phyloP scores from a whole-genome alignment of 257 asterid species.

The Nicotiana tabacum region DNA sequence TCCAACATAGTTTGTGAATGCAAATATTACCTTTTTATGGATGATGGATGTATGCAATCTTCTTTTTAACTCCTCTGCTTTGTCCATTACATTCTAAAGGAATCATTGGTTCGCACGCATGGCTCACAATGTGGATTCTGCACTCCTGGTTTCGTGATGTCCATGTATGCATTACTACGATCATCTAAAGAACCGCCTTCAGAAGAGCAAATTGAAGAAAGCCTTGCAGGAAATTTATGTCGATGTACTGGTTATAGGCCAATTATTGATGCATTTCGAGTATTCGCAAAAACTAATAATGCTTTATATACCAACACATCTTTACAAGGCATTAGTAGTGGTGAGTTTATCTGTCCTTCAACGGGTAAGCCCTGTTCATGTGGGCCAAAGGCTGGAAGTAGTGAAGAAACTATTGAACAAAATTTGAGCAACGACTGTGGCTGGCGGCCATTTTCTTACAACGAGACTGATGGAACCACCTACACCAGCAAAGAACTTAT shows the following conservation, averaged over 20 bases:
- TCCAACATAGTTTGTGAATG: not conserved
- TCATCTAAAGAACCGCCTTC: slow-evolving; percentile 69
- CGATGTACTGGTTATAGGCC: slow-evolving; percentile 99
- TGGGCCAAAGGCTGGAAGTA: slow-evolving; percentile 31
- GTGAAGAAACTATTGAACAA: slow-evolving; percentile 20
- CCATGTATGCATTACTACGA: slow-evolving; percentile 86
- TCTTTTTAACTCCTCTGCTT: not conserved
- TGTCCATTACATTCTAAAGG: slow-evolving; percentile 43
- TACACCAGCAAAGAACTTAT: slow-evolving; percentile 79
- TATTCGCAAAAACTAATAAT: slow-evolving; percentile 72
- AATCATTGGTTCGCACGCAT: slow-evolving; percentile 75
- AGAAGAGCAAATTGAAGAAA: slow-evolving; percentile 77
- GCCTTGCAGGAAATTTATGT: slow-evolving; percentile 94
- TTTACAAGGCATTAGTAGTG: slow-evolving; percentile 26
- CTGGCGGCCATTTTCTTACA: slow-evolving; percentile 54
- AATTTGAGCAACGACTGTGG: slow-evolving; percentile 20
- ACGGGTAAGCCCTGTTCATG: slow-evolving; percentile 97
- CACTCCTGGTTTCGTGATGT: slow-evolving; percentile 97
- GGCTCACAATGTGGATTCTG: slow-evolving; percentile 99
- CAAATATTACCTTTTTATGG: slow-evolving; percentile 7
- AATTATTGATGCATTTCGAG: slow-evolving; percentile 87
- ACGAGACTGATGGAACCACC: slow-evolving; percentile 61
- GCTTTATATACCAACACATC: slow-evolving; percentile 54
- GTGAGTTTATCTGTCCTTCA: slow-evolving; percentile 80
- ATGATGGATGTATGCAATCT: not conserved